Base-by-base conservation (phyloP, 768 basidiomycete species). In the Mycena kentingensis region DNA sequence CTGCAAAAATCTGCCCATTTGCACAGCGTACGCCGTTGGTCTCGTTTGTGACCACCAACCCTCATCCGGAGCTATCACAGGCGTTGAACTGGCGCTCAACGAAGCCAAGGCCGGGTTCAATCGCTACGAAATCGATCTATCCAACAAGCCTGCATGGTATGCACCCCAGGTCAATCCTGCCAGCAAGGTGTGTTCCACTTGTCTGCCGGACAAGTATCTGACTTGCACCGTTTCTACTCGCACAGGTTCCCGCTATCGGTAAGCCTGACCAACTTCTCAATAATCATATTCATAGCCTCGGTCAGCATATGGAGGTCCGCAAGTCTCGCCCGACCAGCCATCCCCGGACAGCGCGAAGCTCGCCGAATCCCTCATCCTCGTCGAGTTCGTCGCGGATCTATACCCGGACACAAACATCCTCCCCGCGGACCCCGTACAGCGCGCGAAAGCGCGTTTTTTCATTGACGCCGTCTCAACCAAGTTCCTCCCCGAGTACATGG, bases 91-190 rank as follows among this genome's bases (percentile, higher is more conserved):
- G n/a, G 83, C 85, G 1, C 75, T 88, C 21, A 71, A 74, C 12
- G 85, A 87, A 58, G 75, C 79, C 2, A 72, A 76, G 4, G 72
- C 78, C 3, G 58, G 73, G 2, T 81, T 70, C 63, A 80, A 71
- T 19, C 65, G 74, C 13, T 84, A 71, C 54, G 77, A 85, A 56
- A 78, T 88, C 41, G 82, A 87, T 58, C 67, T 88, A 12, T 43
- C 51, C 57, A 82, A 84, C 70, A 88, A 88, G 69, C 85, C 85
- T 1, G 81, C 77, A 44, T 87, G 85, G 85, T 87, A 84, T 62
- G 79, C 79, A 0, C 75, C 78, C 0, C 76, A 81, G 52, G 78
- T 88, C 32, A 88, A 88, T 67, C 81, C 81, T 1, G 83, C 78
- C 0, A 79, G 79, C 70, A 87, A 86, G 77, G 85, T 83, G 60